phyloP scores from a whole-genome alignment of 202 grass and related monocot species.

The Panicum virgatum region DNA sequence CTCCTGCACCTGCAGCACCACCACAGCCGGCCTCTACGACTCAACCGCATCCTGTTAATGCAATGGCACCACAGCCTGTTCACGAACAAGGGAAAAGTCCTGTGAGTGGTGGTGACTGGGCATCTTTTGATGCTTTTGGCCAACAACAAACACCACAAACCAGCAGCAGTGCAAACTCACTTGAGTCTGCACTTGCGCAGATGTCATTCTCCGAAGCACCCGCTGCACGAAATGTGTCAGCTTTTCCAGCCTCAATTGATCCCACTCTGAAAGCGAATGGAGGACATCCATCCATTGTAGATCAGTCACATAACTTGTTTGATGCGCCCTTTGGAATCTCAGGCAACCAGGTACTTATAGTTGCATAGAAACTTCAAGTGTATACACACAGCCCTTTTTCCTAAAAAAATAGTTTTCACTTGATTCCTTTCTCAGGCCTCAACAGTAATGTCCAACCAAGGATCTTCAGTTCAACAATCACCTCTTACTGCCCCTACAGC shows the following conservation, averaged over 20 bases:
- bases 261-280: constrained; percentile 40
- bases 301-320: constrained; percentile 54
- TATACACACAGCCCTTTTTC: not conserved
- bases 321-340: constrained; percentile 50
- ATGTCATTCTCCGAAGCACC: constrained; percentile 74
- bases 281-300: constrained; percentile 45
- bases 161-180: constrained; percentile 56
- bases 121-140: constrained; percentile 78
- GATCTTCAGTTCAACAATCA: constrained; percentile 50
- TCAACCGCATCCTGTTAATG: constrained; percentile 44
- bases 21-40: constrained; percentile 36
- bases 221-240: constrained; percentile 39
- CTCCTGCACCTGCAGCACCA: constrained; percentile 37
- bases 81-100: constrained; percentile 54
- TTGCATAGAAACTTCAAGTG: constrained; percentile 21
- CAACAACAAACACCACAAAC: constrained; percentile 59
- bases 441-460: constrained; percentile 42
- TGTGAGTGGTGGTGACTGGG: constrained; percentile 69
- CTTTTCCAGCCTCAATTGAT: constrained; percentile 51
- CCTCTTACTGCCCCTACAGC: constrained; percentile 21
- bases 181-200: constrained; percentile 74
- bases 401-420: constrained; percentile 15
- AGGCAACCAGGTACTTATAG: constrained; percentile 64
- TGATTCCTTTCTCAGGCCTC: constrained; percentile 34
- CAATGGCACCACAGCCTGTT: constrained; percentile 35